Conservation (phyloP, 768 basidiomycete species). For the Lactifluus hygrophoroides region DNA sequence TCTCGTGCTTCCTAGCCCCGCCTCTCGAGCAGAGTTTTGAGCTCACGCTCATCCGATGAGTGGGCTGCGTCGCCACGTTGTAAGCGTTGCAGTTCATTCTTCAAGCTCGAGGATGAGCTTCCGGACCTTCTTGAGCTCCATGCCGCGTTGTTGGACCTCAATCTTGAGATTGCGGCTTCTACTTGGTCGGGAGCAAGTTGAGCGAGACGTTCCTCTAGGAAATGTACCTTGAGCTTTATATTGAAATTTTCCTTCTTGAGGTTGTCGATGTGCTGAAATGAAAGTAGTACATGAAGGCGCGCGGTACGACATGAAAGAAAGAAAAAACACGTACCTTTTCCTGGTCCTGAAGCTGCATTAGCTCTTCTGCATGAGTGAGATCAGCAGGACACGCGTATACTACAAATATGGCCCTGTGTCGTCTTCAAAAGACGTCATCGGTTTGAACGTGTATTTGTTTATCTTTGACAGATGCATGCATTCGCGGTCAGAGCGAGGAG, state of each 20-base stretch:
- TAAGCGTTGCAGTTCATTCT: slow-evolving; percentile 62
- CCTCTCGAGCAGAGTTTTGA: slow-evolving; percentile 70
- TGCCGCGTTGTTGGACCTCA: slow-evolving; percentile 79
- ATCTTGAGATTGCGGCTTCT: slow-evolving; percentile 88
- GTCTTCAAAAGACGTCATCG: too few relatives aligned
- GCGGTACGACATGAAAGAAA: background rate
- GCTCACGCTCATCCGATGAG: slow-evolving; percentile 55
- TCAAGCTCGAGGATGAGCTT: slow-evolving; percentile 82
- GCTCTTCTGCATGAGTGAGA: too few relatives aligned
- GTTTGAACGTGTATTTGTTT: too few relatives aligned
- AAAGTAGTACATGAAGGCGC: background rate
- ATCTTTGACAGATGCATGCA: too few relatives aligned
- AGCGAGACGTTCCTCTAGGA: slow-evolving; percentile 86
- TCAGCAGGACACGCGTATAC: too few relatives aligned
- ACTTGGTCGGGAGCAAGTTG: slow-evolving; percentile 88
- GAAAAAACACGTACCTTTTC: slow-evolving; percentile 62
- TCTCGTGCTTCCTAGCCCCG: slow-evolving; percentile 63
- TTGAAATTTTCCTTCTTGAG: slow-evolving; percentile 97
- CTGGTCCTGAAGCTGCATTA: slow-evolving; percentile 91
- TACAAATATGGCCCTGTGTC: too few relatives aligned
- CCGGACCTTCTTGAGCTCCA: slow-evolving; percentile 88
- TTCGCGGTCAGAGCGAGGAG: too few relatives aligned
- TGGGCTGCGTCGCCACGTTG: slow-evolving; percentile 41
- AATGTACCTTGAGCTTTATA: slow-evolving; percentile 92
- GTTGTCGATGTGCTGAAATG: slow-evolving; percentile 77